A percentile compares a stretch with the other conserved stretches of the same genome.
phyloP scores from a whole-genome alignment of 164 flowering plant species.

The Liriodendron chinense region DNA sequence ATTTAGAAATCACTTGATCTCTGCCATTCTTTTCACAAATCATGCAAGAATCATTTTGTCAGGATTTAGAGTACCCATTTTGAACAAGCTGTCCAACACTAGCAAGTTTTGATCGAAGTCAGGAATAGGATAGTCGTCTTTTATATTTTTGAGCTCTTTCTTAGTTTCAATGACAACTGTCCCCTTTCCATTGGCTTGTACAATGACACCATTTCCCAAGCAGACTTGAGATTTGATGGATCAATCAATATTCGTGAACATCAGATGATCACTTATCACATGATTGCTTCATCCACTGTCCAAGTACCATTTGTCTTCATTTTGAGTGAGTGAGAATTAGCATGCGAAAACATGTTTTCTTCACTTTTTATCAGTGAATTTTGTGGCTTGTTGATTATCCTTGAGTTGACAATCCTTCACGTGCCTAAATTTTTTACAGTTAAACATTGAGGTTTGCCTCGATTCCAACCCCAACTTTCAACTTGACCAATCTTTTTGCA shows the following conservation, averaged over 20 bases:
- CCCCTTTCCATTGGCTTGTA: not conserved
- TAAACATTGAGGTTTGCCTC: not conserved
- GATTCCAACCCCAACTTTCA: no score
- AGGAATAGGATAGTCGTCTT: not conserved
- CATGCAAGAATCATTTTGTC: not conserved
- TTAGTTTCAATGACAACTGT: no score
- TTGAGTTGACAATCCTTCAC: not conserved
- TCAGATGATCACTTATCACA: not conserved
- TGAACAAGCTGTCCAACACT: constrained; percentile 2
- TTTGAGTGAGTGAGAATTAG: not conserved
- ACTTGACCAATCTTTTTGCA: no score
- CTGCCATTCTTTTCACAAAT: not conserved
- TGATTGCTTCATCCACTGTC: not conserved
- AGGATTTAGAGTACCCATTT: not conserved
- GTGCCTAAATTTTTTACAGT: not conserved
- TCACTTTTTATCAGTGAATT: not conserved
- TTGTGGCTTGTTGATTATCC: not conserved
- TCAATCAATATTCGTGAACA: not conserved
- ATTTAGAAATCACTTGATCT: not conserved
- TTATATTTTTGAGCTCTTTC: not conserved
- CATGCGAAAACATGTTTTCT: not conserved
- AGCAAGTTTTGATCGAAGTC: not conserved
- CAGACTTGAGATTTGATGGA: not conserved
- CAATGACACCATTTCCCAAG: not conserved
- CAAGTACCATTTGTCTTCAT: not conserved